Evolutionary conservation across 305 asterid species (phyloP).

Genomic region (Rubia balearica): DNA sequence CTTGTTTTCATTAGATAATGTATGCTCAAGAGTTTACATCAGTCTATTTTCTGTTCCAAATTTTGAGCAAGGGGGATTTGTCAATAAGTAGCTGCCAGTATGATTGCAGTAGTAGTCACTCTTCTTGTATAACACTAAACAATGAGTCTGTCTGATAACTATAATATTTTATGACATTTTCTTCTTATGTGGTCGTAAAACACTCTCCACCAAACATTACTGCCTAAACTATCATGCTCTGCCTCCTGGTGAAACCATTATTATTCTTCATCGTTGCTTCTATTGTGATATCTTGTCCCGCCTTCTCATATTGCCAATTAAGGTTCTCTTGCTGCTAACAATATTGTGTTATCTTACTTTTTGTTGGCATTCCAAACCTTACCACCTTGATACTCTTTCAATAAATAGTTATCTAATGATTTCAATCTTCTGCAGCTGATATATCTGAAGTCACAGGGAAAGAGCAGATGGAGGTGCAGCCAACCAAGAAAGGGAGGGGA

Average conservation of each 20-base stretch:
- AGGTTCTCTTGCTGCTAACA: not conserved
- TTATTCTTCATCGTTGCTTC: not conserved
- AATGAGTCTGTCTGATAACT: not conserved
- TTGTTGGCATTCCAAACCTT: not conserved
- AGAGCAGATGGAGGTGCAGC: conserved; percentile 63
- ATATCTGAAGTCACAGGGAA: conserved; percentile 72
- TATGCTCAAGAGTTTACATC: not conserved
- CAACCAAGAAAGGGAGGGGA: conserved; percentile 76
- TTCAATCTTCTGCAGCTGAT: conserved; percentile 41
- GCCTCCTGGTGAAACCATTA: too few relatives aligned
- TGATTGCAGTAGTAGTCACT: not conserved
- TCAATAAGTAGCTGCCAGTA: not conserved
- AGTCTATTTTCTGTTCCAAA: not conserved
- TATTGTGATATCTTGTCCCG: not conserved
- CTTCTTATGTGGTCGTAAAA: not conserved
- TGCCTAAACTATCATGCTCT: not conserved
- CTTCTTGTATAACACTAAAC: too few relatives aligned
- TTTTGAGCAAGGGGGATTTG: not conserved
- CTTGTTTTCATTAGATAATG: not conserved
- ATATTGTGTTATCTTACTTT: not conserved
- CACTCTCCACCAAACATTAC: not conserved
- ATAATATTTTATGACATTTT: not conserved
- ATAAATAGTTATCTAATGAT: not conserved
- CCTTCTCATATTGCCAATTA: not conserved
- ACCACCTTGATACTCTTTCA: not conserved